Base-by-base conservation (phyloP, 768 basidiomycete genomes). In the Mycena epipterygia region DNA sequence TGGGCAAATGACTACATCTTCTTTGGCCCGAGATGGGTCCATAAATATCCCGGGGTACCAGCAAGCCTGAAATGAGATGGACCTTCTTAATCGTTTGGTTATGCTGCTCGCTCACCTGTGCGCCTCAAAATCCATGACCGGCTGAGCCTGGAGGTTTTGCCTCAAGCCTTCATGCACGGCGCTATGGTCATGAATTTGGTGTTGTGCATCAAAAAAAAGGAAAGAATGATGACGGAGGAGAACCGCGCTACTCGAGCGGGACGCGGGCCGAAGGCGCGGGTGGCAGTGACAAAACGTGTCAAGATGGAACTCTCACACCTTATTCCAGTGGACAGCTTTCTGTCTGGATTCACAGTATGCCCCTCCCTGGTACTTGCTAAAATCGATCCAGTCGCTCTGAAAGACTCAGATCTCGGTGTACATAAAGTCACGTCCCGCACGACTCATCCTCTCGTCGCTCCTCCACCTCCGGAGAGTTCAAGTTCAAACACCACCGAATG, bases 391-490 rank as follows among this genome's bases (percentile, higher is more conserved):
- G 78, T 85, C 5, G 60, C 76, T 3, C 82, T 89, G 17, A 70
- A 78, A 23, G 89, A 90, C 74, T 61, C 79, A 5, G 68, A 78
- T 0, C 82, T 91, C 0, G 87, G 88, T 1, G 85, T 90, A 6
- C 86, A 89, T 77, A 87, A 84, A 64, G 78, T 84, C 25, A 79
- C 82, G 1, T 80, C 82, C 0, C 76, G 76, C 27, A 85, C 85
- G 0, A 73, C 79, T 33, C 70, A 71, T 29, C 42, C 52, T 48
- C 46, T n/a, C 29, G 46, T 71, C 42, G 64, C 56, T 1, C 52
- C 42, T 42, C 64, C 70, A 21, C 56, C 69, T 21, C 41, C 52
- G 25, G 23, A 30, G 23, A 29, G 57, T 6, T 29, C 49, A 17
- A 14, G 3, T n/a, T 8, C 68, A 5, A 49, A 14, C 81, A 81